phyloP scores from a whole-genome alignment of 2,329 filamentous ascomycete genomes.

The Pseudodiploospora longispora region DNA sequence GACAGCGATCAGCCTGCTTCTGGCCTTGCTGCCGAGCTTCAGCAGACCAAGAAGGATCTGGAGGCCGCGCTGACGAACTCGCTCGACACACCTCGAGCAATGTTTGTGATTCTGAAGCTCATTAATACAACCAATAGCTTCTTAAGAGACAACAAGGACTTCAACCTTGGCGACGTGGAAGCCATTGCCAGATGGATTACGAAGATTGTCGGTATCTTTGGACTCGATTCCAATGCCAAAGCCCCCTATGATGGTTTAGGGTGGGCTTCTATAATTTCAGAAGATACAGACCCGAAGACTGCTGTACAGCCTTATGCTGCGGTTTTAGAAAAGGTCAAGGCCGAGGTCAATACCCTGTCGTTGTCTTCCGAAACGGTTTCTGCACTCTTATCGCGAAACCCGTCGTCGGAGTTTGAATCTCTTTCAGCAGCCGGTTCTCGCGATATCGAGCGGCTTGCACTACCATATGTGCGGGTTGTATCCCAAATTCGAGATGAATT shows the following conservation, averaged over 20 bases:
- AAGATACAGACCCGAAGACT: conserved; percentile 34
- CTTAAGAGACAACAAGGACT: conserved; percentile 38
- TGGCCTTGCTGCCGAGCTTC: conserved; percentile 33
- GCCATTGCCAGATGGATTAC: conserved; percentile 71
- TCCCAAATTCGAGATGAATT: conserved; percentile 56
- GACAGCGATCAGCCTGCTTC: conserved; percentile 21
- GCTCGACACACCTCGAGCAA: conserved; percentile 75
- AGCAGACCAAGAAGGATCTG: conserved; percentile 47
- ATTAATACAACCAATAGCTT: conserved; percentile 68
- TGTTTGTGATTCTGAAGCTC: conserved; percentile 69
- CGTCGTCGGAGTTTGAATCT: conserved; percentile 38
- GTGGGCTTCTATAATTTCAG: conserved; percentile 39
- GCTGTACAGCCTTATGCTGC: conserved; percentile 40
- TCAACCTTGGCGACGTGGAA: conserved; percentile 41
- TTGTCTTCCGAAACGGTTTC: conserved; percentile 40
- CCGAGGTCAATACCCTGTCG: conserved; percentile 38
- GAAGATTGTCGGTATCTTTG: conserved; percentile 74
- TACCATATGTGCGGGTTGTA: conserved; percentile 47
- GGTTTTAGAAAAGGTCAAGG: conserved; percentile 36
- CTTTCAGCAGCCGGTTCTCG: conserved; percentile 36
- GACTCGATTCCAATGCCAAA: conserved; percentile 58
- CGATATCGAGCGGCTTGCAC: conserved; percentile 44
- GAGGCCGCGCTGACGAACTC: conserved; percentile 65
- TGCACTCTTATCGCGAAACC: conserved; percentile 34
- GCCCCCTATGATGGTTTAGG: conserved; percentile 49